phyloP scores from a whole-genome alignment of 2,329 filamentous ascomycete genomes.

The Hypoxylon sp. region DNA sequence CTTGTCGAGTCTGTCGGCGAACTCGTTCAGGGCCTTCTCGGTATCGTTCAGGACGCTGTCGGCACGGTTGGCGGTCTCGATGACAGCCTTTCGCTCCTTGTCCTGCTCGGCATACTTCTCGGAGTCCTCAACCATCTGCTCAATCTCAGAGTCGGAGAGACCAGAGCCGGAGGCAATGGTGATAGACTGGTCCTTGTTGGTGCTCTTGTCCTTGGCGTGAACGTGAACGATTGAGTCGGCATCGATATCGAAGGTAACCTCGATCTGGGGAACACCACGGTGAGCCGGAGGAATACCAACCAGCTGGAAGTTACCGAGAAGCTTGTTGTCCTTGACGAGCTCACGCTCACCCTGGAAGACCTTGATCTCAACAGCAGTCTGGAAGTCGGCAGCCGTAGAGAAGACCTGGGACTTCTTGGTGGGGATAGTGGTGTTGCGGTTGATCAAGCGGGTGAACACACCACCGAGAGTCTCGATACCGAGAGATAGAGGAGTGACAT shows the following conservation, averaged over 20 bases:
- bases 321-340: slow-evolving; percentile 98
- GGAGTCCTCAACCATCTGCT: slow-evolving; percentile 97
- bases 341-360: slow-evolving; percentile 99
- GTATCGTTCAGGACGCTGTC: slow-evolving; percentile 97
- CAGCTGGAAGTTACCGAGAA: slow-evolving; percentile 99
- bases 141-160: slow-evolving; percentile 93
- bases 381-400: slow-evolving; percentile 97
- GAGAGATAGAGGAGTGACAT: slow-evolving; percentile 94
- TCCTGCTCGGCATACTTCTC: slow-evolving; percentile 96
- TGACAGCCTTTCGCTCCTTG: slow-evolving; percentile 95
- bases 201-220: slow-evolving; percentile 98
- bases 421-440: slow-evolving; percentile 98
- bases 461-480: slow-evolving; percentile 98
- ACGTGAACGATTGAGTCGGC: slow-evolving; percentile 98
- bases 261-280: slow-evolving; percentile 94
- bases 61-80: slow-evolving; percentile 96
- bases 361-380: slow-evolving; percentile 99
- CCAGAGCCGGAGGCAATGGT: slow-evolving; percentile 98
- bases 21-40: slow-evolving; percentile 97
- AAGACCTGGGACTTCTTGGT: slow-evolving; percentile 99
- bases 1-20: slow-evolving; percentile 96
- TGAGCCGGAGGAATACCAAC: slow-evolving; percentile 96
- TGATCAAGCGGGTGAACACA: slow-evolving; percentile 98
- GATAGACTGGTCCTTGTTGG: slow-evolving; percentile 99
- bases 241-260: slow-evolving; percentile 99